These are phyloP conservation scores for Flueggea neowawraea DNA, from an alignment of 441 rosid species.

Conservation along the genomic window DNA sequence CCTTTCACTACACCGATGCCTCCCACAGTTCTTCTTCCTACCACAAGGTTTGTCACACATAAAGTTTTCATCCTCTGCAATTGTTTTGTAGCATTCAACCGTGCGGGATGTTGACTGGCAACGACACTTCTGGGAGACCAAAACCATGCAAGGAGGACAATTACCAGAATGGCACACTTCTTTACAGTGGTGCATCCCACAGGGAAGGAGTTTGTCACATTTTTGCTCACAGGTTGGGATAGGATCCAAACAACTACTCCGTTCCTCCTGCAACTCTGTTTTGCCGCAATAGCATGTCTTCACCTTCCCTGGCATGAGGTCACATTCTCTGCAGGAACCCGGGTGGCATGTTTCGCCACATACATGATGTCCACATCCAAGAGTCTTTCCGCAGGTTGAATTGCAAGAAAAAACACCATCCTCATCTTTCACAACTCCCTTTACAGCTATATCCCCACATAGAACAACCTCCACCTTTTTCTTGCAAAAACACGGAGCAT, in stretches of 20 bases:
- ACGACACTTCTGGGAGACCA: slow-evolving; percentile 74
- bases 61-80: slow-evolving; percentile 46
- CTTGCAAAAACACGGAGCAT: slow-evolving; percentile 90
- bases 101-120: slow-evolving; percentile 79
- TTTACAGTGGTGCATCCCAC: slow-evolving; percentile 66
- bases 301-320: slow-evolving; percentile 63
- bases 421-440: slow-evolving; percentile 70
- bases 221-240: slow-evolving; percentile 66
- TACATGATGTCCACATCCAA: slow-evolving; percentile 70
- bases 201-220: slow-evolving; percentile 77
- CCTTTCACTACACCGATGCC: slow-evolving; percentile 95
- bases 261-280: slow-evolving; percentile 63
- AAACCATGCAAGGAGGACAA: slow-evolving; percentile 71
- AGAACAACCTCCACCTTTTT: slow-evolving; percentile 66
- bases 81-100: slow-evolving; percentile 73
- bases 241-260: slow-evolving; percentile 85
- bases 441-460: slow-evolving; percentile 82
- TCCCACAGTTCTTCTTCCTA: slow-evolving; percentile 87
- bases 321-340: slow-evolving; percentile 82
- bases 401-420: slow-evolving; percentile 82
- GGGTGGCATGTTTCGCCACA: slow-evolving; percentile 82
- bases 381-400: slow-evolving; percentile 58
- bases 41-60: slow-evolving; percentile 84
- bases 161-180: slow-evolving; percentile 80
- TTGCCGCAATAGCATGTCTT: slow-evolving; percentile 88